Conservation (phyloP, 139 green algal genomes). For the Nannochloris sp. region DNA sequence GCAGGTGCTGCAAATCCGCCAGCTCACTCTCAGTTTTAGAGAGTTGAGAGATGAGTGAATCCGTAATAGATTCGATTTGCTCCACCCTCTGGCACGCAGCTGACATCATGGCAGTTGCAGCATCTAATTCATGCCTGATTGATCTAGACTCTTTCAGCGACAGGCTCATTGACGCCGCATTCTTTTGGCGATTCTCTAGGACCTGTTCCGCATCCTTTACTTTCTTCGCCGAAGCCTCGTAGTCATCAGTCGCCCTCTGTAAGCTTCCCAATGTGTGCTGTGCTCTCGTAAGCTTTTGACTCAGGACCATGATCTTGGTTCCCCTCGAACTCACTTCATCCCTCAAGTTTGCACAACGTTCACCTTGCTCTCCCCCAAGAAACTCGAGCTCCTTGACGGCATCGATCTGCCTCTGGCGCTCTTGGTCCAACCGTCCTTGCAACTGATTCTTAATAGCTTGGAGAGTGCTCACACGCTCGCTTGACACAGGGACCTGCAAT, state of each 20-base stretch:
- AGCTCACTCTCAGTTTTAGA: slow-evolving; percentile 4
- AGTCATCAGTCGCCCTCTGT: slow-evolving; percentile 1
- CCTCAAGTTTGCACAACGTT: neutral
- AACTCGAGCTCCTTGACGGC: neutral
- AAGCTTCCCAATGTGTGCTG: slow-evolving; percentile 6
- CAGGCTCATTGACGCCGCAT: neutral
- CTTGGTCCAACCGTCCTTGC: neutral
- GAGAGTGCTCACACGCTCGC: neutral
- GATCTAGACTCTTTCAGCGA: slow-evolving; percentile 1
- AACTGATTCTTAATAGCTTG: neutral
- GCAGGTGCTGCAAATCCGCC: neutral
- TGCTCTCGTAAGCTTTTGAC: slow-evolving; percentile 9
- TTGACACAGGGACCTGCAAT: neutral
- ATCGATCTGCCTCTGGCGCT: neutral
- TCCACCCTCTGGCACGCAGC: slow-evolving; percentile 18
- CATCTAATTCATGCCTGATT: slow-evolving; percentile 13
- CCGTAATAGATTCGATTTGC: slow-evolving; percentile 20
- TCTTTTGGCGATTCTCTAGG: neutral
- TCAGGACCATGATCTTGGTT: neutral
- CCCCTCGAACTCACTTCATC: neutral
- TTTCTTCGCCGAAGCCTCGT: slow-evolving; percentile 11
- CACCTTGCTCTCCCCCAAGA: neutral
- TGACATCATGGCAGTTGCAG: slow-evolving; percentile 14
- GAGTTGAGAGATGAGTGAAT: slow-evolving; percentile 3
- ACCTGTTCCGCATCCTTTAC: neutral